Conservation (phyloP, 495 filamentous ascomycete genomes). For the Podospora bellae-mahoneyi region DNA sequence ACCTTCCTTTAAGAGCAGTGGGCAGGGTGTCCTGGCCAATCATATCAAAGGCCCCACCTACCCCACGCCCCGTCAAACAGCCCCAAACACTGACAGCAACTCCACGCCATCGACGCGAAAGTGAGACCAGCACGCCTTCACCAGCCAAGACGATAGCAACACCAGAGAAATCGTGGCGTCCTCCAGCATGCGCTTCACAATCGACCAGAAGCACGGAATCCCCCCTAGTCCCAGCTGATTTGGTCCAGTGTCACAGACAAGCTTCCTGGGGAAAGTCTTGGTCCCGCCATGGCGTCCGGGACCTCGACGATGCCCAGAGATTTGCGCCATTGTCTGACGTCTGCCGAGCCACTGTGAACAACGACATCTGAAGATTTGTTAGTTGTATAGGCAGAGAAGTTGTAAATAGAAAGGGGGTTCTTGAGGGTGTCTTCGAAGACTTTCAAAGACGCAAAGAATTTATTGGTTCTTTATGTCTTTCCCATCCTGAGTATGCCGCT, state of each 20-base stretch:
- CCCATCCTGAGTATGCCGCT: neutral
- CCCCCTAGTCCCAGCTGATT: conserved; percentile 1
- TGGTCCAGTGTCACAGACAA: conserved; percentile 14
- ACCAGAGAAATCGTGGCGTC: neutral
- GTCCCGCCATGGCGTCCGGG: conserved; percentile 16
- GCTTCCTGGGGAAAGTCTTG: conserved; percentile 23
- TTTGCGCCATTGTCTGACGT: conserved; percentile 13
- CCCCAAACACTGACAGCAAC: neutral
- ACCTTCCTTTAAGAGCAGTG: neutral
- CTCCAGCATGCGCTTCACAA: conserved; percentile 8
- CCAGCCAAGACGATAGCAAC: neutral
- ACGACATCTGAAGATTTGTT: conserved; percentile 7
- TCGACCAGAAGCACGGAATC: conserved; percentile 7
- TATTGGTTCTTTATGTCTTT: neutral
- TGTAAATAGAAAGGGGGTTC: conserved; percentile 9
- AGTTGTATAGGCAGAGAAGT: neutral
- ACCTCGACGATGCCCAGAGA: conserved; percentile 24
- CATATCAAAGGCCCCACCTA: neutral
- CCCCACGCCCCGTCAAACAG: neutral
- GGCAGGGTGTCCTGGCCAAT: neutral
- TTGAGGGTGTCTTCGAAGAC: conserved; percentile 16
- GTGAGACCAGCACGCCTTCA: neutral
- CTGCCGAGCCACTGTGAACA: conserved; percentile 17
- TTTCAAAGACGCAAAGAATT: conserved; percentile 9
- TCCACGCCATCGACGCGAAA: neutral